Base-by-base conservation (phyloP, 2,329 filamentous ascomycete species). In the Scedosporium dehoogii region DNA sequence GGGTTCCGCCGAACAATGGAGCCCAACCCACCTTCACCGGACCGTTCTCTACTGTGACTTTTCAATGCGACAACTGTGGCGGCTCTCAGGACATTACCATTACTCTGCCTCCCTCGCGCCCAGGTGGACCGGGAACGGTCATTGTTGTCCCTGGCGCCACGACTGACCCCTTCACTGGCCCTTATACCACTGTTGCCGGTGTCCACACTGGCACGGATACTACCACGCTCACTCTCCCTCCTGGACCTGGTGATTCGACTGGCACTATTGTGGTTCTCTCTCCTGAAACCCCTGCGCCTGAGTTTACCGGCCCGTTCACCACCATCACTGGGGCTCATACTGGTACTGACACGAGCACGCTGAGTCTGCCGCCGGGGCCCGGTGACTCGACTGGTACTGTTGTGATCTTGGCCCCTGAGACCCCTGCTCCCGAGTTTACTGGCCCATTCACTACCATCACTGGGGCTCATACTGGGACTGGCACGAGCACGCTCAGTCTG, bases 1-100 rank as follows among this genome's bases (percentile, higher is more conserved):
- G 21, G 21, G 29, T 59, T 29, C n/a, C 12, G 9, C 57, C 57
- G 9, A 59, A 29, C 16, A 33, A 41, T 10, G 38, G 60, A 42
- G 21, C 3, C 6, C 7, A 46, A 14, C 6, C 48, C 6, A 42
- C 16, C 6, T 64, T 63, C 48, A 57, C n/a, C 6, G 63, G 63
- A 1, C 61, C 63, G 7, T 65, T 62, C 63, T 63, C 57, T 18
- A 64, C 58, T n/a, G 16, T 29, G n/a, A 63, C 59, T 42, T 18
- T 55, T 46, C 16, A 23, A n/a, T 27, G 56, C 55, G 25, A 44
- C 29, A 29, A 48, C 55, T n/a, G 55, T 51, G 23, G 57, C 44
- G 57, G 29, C 7, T 3, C 23, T 29, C 10, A 44, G 29, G 21
- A 29, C 9, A 42, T 59, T 41, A 59, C 3, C n/a, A 18, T 59